Evolutionary conservation across 352 stramenopile genomes (phyloP), one percentile per base, ranked within the genome.

Genomic region (Globisporangium rhizosaccharum): DNA sequence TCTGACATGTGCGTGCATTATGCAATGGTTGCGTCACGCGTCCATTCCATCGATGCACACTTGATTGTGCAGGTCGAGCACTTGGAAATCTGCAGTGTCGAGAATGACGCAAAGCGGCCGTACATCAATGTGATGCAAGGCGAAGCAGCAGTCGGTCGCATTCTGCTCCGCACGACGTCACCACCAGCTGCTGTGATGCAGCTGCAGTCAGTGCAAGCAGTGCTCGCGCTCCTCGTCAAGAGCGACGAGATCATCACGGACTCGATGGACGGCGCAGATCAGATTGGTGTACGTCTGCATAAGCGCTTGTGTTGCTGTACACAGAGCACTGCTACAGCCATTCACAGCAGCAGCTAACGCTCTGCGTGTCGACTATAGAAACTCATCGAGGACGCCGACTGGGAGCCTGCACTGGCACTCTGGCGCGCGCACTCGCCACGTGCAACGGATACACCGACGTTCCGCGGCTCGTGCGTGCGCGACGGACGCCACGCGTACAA

Each of bases 401-500:
- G 83, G 83, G 56, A 71, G 30, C 54, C 67, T 15, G 73, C 83
- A 0, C 59, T 93, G 39, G 51, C 62, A 49, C 62, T 93, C n/a
- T 93, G 83, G 83, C 70, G 68, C 33, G 61, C 66, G 30, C 77
- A 89, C 58, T 45, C 48, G 1, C 33, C 73, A 0, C 66, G 56
- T 37, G 59, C 57, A 2, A 57, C 62, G 1, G 63, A 70, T 12
- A 56, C 51, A 8, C 79, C 85, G 10, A 76, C 67, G 23, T 93
- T 93, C 57, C 77, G 83, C 25, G 83, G 77, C 11, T 93, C 83
- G 15, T 91, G 83, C 61, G 81, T 93, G 49, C 81, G 83, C 18
- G 83, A 93, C 51, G 83, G 83, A 2, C 80, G 80, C 14, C 83
- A 93, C 60, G 70, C 68, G 23, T 93, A 85, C 63, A 86, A 85